Evolutionary conservation across 208 protist species (phyloP).

Genomic region (Vickermania ingenoplastis): DNA sequence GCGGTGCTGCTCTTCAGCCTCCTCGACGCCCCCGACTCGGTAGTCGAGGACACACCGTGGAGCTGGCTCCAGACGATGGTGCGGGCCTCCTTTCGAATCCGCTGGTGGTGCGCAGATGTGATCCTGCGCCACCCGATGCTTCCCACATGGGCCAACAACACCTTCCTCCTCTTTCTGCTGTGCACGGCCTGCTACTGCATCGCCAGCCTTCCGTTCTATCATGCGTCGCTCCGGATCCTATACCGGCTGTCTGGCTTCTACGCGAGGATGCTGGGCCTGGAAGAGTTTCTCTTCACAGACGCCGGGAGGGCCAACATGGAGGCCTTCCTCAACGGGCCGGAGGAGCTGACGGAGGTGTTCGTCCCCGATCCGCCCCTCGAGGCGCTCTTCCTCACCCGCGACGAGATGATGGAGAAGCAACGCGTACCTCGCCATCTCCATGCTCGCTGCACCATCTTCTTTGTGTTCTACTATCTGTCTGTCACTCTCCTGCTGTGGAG

Average conservation of each 20-base stretch:
- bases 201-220: slow-evolving; percentile 31
- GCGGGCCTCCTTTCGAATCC: too few species aligned
- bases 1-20: too few species aligned
- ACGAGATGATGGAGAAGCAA: slow-evolving; percentile 23
- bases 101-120: not conserved
- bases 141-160: not conserved
- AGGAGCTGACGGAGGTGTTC: slow-evolving; percentile 8
- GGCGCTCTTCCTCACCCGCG: slow-evolving; percentile 3
- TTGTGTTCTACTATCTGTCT: not conserved
- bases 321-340: slow-evolving; percentile 10
- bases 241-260: slow-evolving; percentile 26
- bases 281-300: slow-evolving; percentile 55
- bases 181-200: not conserved
- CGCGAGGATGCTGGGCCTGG: slow-evolving; percentile 33
- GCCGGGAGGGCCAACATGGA: slow-evolving; percentile 23
- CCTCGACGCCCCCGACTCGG: too few species aligned
- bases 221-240: slow-evolving; percentile 33
- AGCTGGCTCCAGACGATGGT: too few species aligned
- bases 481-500: not conserved
- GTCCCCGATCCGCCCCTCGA: slow-evolving; percentile 4
- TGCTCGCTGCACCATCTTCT: not conserved
- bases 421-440: slow-evolving; percentile 1
- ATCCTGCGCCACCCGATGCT: not conserved
- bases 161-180: not conserved
- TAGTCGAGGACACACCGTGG: too few species aligned